Evolutionary conservation across 2,329 filamentous ascomycete species (phyloP).

Genomic region (Paecilomyces sp.): DNA sequence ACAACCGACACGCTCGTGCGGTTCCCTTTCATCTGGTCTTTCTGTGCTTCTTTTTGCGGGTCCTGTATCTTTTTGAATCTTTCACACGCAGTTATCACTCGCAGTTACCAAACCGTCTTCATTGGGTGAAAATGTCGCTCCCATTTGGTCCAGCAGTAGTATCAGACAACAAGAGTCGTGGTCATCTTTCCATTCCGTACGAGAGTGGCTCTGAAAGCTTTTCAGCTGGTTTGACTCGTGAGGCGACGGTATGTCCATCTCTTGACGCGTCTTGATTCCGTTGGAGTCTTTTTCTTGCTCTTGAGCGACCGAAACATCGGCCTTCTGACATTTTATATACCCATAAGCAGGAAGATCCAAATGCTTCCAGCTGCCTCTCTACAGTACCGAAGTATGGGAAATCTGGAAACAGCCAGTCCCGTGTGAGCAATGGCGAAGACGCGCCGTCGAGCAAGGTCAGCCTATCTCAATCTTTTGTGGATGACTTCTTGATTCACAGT

Average conservation of each 20-base stretch:
- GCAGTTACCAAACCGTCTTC: not conserved
- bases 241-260: conserved; percentile 18
- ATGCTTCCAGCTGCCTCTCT: conserved; percentile 16
- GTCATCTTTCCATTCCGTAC: conserved; percentile 11
- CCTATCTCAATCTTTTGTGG: conserved; percentile 1
- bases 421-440: conserved; percentile 15
- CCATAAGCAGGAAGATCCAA: conserved; percentile 19
- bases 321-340: conserved; percentile 1
- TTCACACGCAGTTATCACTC: not conserved
- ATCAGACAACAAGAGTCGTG: conserved; percentile 16
- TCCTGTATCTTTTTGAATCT: conserved; percentile 5
- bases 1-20: not conserved
- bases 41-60: not conserved
- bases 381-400: conserved; percentile 27
- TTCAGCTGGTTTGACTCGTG: conserved; percentile 13
- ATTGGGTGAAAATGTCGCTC: not conserved
- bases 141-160: not conserved
- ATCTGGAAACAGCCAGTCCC: conserved; percentile 23
- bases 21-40: not conserved
- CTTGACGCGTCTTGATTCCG: not conserved
- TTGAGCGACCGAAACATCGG: not conserved
- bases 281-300: not conserved
- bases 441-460: conserved; percentile 31
- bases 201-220: conserved; percentile 13
- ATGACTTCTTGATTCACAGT: conserved; percentile 22